Evolutionary conservation across 2,329 filamentous ascomycete species (phyloP).

Genomic region (Diaporthe eres): DNA sequence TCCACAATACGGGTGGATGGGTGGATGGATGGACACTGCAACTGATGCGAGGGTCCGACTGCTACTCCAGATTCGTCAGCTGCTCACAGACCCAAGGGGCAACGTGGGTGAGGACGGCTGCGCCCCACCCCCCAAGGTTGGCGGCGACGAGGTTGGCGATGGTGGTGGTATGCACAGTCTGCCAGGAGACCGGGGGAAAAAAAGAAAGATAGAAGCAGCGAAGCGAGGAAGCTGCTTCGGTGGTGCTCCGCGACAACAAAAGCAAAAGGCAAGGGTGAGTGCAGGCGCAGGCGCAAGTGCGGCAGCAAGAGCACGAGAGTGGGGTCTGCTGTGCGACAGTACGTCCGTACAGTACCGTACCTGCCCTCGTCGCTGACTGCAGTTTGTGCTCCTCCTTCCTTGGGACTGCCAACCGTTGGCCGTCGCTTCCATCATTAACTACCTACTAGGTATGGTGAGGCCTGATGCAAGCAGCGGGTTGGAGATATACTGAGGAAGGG

Average conservation of each 20-base stretch:
- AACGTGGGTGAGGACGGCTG: slow-evolving; percentile 1
- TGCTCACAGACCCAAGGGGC: background rate
- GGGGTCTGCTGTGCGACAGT: slow-evolving; percentile 23
- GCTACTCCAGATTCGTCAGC: slow-evolving; percentile 32
- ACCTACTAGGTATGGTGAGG: background rate
- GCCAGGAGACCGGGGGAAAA: background rate
- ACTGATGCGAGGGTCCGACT: slow-evolving; percentile 17
- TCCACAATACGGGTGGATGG: slow-evolving; percentile 10
- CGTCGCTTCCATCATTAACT: background rate
- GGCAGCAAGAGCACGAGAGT: background rate
- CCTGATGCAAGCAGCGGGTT: background rate
- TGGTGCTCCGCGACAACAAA: background rate
- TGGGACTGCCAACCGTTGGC: background rate
- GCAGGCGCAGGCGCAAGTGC: background rate
- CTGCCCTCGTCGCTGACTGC: background rate
- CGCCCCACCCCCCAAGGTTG: background rate
- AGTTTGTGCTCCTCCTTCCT: background rate
- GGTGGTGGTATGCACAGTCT: background rate
- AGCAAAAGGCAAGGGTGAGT: background rate
- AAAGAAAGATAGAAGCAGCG: background rate
- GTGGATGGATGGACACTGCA: slow-evolving; percentile 18
- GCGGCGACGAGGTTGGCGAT: slow-evolving; percentile 27
- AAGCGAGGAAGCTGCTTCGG: slow-evolving; percentile 8
- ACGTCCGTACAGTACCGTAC: background rate
- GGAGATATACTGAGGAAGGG: background rate